Evolutionary conservation across 2,329 filamentous ascomycete species (phyloP), one percentile per base, ranked within the genome.

Genomic region (Aphanocladium album): DNA sequence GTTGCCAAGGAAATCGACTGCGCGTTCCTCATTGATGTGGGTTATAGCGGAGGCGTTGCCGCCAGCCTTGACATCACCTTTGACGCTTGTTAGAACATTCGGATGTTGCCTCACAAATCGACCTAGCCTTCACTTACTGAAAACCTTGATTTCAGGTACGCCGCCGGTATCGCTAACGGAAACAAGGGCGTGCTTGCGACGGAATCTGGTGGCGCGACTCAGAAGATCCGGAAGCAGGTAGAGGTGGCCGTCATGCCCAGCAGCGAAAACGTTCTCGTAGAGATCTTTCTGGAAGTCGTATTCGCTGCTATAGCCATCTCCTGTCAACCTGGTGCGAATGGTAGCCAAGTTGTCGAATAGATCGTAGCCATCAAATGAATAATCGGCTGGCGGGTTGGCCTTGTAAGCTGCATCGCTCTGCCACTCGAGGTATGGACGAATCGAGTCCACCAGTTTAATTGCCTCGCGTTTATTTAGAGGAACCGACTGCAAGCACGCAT

Each of bases 201-300:
- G 23, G 33, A 25, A 62, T 16, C 35, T n/a, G 39, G 86, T 84
- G 0, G 82, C 76, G 46, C 77, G 78, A 16, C 86, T 76, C 5
- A 79, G 73, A 64, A 85, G 81, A 2, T 83, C 81, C n/a, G 43
- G 12, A 16, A 79, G 72, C 67, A 80, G 85, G 2, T 76, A 73
- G 55, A 88, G 85, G 67, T 90, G 88, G 1, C 86, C 85, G 67
- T 90, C 87, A 65, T 89, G 85, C 3, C 83, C 81, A 1, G 75
- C 76, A 25, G 77, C 76, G 39, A 67, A 67, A 39, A 86, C 75
- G 8, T 83, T 71, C 39, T 77, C 71, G 60, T 82, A 80, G 2
- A 90, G 74, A 30, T 82, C 81, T 8, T 73, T 63, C 65, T 84
- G 80, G 64, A 85, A 83, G 8, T 80, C 77, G 67, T 80, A 83